Conservation (phyloP, 495 filamentous ascomycete genomes). For the Talaromyces ruber region DNA sequence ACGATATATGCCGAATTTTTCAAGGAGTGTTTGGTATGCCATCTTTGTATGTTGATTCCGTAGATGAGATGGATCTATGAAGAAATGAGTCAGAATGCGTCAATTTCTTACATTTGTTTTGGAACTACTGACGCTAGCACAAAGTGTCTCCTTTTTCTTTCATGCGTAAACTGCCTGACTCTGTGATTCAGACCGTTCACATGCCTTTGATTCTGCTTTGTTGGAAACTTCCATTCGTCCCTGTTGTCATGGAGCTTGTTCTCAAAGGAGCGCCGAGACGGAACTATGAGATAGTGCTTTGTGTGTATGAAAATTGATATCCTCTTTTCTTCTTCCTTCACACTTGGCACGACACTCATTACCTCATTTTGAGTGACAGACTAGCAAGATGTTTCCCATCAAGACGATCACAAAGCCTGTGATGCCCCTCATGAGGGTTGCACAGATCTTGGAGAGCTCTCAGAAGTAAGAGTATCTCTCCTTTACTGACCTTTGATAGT, state of each 20-base stretch:
- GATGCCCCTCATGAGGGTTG: neutral
- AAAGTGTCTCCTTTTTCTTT: neutral
- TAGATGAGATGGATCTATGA: neutral
- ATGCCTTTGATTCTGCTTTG: neutral
- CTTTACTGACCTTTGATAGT: neutral
- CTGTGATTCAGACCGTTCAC: neutral
- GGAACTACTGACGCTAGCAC: neutral
- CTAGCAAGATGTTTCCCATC: neutral
- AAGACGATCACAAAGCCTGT: neutral
- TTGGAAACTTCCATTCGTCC: neutral
- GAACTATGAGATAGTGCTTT: too few species aligned
- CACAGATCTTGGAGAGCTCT: neutral
- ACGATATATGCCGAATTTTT: neutral
- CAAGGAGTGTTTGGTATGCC: neutral
- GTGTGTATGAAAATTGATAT: neutral
- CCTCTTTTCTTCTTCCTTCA: neutral
- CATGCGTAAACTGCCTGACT: neutral
- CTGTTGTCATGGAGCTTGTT: neutral
- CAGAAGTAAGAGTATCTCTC: neutral
- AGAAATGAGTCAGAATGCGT: neutral
- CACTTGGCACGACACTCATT: neutral
- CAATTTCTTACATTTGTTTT: neutral
- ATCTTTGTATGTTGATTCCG: neutral
- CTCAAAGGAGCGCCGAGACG: neutral
- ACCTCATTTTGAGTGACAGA: neutral